A percentile compares a stretch with the other conserved stretches of the same genome.
Evolutionary conservation across 164 flowering plant species (phyloP).

Genomic region (Tetrastigma voinierianum): DNA sequence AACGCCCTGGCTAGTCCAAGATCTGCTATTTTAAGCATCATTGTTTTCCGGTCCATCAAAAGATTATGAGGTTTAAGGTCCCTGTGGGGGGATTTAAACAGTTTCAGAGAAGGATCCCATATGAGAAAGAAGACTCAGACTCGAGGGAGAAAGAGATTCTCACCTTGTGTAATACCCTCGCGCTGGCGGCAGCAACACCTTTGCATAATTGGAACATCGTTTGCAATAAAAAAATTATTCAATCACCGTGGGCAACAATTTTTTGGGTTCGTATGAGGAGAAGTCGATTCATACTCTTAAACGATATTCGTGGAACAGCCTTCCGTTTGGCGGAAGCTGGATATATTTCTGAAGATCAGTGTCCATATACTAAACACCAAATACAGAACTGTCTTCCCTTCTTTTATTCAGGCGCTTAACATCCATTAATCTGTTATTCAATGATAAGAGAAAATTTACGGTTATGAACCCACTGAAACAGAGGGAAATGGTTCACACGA

Average conservation of each 20-base stretch:
- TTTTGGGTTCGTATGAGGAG: too few species aligned
- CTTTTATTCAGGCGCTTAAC: constrained; percentile 85
- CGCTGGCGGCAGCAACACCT: constrained; percentile 92
- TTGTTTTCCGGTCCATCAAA: constrained; percentile 76
- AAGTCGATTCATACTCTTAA: constrained; percentile 38
- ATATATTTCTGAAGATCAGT: constrained; percentile 90
- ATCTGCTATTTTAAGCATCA: constrained; percentile 87
- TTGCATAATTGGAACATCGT: constrained; percentile 96
- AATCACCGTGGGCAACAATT: too few species aligned
- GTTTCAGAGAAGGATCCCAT: not conserved
- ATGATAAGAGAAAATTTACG: not conserved
- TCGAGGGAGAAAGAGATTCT: not conserved
- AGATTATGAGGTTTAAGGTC: constrained; percentile 97
- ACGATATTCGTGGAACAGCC: constrained; percentile 40
- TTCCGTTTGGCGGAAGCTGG: constrained; percentile 58
- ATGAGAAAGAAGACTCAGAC: not conserved
- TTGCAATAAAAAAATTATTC: constrained; percentile 34
- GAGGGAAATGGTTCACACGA: too few species aligned
- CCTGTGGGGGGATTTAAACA: constrained; percentile 31
- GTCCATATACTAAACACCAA: constrained; percentile 92
- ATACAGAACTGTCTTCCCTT: constrained; percentile 89
- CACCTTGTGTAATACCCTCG: constrained; percentile 86
- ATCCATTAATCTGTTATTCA: constrained; percentile 59
- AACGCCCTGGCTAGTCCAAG: constrained; percentile 88
- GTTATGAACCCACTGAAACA: not conserved